Evolutionary conservation across 176 grass and related monocot genomes (phyloP).

Genomic region (Carex kokanica): DNA sequence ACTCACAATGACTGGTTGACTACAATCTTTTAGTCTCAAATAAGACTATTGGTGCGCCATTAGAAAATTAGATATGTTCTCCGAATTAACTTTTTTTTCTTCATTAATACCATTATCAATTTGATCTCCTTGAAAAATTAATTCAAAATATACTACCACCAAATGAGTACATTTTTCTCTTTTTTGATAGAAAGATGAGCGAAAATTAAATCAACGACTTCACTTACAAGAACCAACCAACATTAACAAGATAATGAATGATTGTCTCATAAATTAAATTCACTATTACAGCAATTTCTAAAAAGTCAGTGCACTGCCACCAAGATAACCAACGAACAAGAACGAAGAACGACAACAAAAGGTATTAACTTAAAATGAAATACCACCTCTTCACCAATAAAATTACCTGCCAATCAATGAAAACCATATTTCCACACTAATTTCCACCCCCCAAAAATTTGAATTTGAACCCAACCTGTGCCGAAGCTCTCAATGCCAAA

Average conservation of each 20-base stretch:
- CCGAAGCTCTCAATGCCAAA: constrained; percentile 69
- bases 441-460: constrained; percentile 67
- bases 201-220: neutral
- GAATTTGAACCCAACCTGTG: constrained; percentile 30
- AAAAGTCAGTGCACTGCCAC: constrained; percentile 22
- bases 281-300: constrained; percentile 37
- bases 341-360: constrained; percentile 24
- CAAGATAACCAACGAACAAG: constrained; percentile 19
- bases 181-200: neutral
- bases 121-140: neutral
- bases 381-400: constrained; percentile 48
- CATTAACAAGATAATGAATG: constrained; percentile 21
- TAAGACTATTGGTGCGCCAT: neutral
- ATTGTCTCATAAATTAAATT: constrained; percentile 46
- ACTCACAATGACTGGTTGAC: too few species aligned
- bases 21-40: neutral
- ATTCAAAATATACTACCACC: neutral
- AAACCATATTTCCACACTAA: constrained; percentile 30
- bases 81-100: neutral
- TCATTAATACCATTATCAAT: neutral
- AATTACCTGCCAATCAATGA: constrained; percentile 51
- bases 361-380: constrained; percentile 53
- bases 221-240: constrained; percentile 26
- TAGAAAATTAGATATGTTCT: neutral
- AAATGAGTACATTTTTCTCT: neutral